Percentiles rank a stretch among this genome's conserved stretches.
Conservation (phyloP, 441 rosid genomes). For the Arabidopsis hybrid region DNA sequence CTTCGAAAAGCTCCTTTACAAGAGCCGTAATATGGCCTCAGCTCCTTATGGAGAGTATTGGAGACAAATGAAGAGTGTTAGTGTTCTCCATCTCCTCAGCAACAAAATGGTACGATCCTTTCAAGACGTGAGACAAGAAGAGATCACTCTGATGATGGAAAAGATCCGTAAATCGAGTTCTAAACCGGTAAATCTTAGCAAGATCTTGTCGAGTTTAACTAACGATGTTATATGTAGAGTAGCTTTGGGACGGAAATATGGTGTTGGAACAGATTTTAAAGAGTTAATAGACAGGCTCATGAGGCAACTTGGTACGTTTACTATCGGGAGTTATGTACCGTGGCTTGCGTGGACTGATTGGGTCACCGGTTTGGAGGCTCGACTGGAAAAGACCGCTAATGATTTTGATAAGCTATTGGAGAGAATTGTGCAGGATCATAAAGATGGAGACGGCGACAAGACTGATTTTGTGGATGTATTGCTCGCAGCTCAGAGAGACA, state of each 20-base stretch:
- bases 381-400: constrained; percentile 29
- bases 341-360: constrained; percentile 51
- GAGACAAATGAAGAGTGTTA: constrained; percentile 57
- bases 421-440: constrained; percentile 48
- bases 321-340: constrained; percentile 51
- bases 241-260: constrained; percentile 52
- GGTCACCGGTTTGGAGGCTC: constrained; percentile 42
- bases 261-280: constrained; percentile 42
- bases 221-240: constrained; percentile 51
- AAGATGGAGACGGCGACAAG: not conserved
- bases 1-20: constrained; percentile 49
- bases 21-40: constrained; percentile 42
- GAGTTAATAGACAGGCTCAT: constrained; percentile 37
- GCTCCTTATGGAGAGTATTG: constrained; percentile 73
- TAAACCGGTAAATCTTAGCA: constrained; percentile 42
- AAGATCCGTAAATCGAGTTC: constrained; percentile 37
- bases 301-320: constrained; percentile 39
- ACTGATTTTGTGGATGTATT: constrained; percentile 49
- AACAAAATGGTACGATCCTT: constrained; percentile 54
- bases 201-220: constrained; percentile 36
- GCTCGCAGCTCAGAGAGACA: constrained; percentile 45
- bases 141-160: constrained; percentile 39
- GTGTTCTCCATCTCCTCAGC: constrained; percentile 56
- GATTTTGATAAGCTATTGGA: constrained; percentile 52
- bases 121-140: constrained; percentile 53